These are phyloP conservation scores for Solanum hybrid DNA, from an alignment of 305 asterid genomes.

Conservation along the genomic window DNA sequence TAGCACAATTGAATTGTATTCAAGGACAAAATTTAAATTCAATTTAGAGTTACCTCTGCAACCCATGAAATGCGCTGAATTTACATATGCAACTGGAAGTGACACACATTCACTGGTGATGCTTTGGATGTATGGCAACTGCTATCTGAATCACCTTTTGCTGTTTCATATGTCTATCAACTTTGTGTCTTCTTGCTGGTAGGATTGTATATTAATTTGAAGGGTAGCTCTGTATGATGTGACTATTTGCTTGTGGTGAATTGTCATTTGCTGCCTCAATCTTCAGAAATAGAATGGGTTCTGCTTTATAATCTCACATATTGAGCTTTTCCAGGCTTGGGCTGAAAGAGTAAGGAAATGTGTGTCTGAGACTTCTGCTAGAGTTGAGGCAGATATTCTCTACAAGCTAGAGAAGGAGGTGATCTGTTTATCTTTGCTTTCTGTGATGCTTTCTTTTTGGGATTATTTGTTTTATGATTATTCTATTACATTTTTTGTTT, in stretches of 20 bases:
- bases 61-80: neutral
- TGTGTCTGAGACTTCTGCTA: conserved; percentile 43
- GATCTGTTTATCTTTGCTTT: conserved; percentile 7
- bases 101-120: neutral
- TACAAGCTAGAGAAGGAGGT: conserved; percentile 78
- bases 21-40: neutral
- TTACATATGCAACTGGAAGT: neutral
- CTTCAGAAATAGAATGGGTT: neutral
- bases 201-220: neutral
- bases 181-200: neutral
- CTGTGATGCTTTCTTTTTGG: neutral
- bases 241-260: neutral
- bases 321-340: conserved; percentile 53
- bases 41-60: neutral
- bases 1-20: neutral
- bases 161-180: neutral
- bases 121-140: neutral
- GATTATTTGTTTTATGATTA: neutral
- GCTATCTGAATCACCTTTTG: neutral
- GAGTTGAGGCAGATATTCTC: conserved; percentile 56
- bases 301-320: conserved; percentile 1
- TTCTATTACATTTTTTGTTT: conserved; percentile 10
- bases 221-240: neutral
- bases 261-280: neutral
- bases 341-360: conserved; percentile 51